Conservation (phyloP, 441 rosid species). For the Syzygium malaccense region DNA sequence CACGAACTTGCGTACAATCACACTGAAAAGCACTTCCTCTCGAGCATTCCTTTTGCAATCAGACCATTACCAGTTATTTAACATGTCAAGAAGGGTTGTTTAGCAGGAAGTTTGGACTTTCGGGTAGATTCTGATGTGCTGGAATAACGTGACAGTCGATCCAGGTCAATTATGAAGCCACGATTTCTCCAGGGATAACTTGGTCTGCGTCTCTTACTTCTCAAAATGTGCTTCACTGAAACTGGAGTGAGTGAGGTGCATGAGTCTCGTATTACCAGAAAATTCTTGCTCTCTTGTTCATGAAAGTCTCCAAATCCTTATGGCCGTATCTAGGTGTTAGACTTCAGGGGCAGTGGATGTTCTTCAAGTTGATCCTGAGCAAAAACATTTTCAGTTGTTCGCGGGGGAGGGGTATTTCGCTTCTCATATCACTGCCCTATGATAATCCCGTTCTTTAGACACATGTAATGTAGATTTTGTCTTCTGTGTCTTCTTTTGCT, state of each 20-base stretch:
- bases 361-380: not conserved
- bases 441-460: not conserved
- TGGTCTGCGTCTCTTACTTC: not conserved
- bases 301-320: not conserved
- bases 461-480: not conserved
- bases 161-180: accelerated
- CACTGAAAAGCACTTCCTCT: not conserved
- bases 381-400: not conserved
- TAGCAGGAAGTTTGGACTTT: not conserved
- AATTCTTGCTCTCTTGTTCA: not conserved
- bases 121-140: not conserved
- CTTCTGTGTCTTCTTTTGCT: not conserved
- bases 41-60: not conserved
- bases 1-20: not conserved
- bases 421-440: not conserved
- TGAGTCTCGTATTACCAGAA: not conserved
- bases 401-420: accelerated
- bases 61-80: no score
- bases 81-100: not conserved
- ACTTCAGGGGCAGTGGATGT: not conserved
- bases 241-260: not conserved
- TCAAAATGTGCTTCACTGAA: not conserved
- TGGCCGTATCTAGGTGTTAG: not conserved
- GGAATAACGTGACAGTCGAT: accelerated
- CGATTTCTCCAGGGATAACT: not conserved